Base-by-base conservation (phyloP, 371 early-diverging fungal genomes). In the Mortierella sp. region DNA sequence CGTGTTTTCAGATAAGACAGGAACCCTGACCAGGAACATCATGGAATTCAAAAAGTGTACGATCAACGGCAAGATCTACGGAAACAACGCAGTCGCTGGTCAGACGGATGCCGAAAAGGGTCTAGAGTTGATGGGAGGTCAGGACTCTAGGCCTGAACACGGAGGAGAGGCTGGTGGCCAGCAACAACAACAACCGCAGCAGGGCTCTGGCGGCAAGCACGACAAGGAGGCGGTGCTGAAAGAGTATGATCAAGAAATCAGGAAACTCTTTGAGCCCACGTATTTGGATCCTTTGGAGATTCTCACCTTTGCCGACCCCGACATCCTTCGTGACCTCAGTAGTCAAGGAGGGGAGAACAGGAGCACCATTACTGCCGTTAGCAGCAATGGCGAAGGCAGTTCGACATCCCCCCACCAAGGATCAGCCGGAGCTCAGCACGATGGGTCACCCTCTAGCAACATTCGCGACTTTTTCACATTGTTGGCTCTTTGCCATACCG, bases 1-100 rank as follows among this genome's bases (percentile, higher is more conserved):
- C 88, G 93, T 99, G 14, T 96, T 99, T 84, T 96, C 96, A 34
- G 99, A 99, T 90, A 99, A 99, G 84, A 99, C 99, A 50, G 99
- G 99, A 14, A 99, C 99, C 5, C 90, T 99, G 48, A 99, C 99
- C n/a, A 93, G 95, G 83, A 99, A 99, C 88, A 91, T 96, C 42
- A 93, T 91, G 93, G 92, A 97, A 84, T 97, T 98, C 81, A 94
- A 97, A 47, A 96, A 96, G 88, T 96, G 96, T 84, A 90, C 96
- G 2, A 96, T 97, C 83, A 92, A 90, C 60, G 98, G 97, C 44
- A 90, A 90, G 28, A 89, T 95, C 24, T 98, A 98, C 82, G 98
- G 97, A 9, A 90, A 91, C 82, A 94, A 93, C 81, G 93, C 93
- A 8, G 92, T 93, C 82, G 85, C 91, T 11, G 91, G 90, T 16